Conservation (phyloP, 192 early-diverging fungal species). For the Thamnidium elegans region DNA sequence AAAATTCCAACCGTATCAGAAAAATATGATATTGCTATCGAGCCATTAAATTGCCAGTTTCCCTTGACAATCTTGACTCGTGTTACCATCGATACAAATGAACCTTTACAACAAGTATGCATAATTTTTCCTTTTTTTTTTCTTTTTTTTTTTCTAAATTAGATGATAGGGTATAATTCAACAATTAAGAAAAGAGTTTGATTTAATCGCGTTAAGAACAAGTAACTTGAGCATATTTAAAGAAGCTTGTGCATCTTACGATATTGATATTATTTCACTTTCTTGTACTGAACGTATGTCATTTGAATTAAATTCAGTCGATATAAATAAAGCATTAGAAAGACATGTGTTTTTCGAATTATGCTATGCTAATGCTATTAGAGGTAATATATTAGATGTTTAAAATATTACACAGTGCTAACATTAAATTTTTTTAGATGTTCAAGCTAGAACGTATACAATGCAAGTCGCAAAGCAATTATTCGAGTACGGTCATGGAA, state of each 20-base stretch:
- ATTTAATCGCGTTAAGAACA: slow-evolving; percentile 5
- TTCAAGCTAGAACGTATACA: slow-evolving; percentile 1
- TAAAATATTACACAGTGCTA: too few relatives aligned
- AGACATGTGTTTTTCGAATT: slow-evolving; percentile 11
- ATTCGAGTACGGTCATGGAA: slow-evolving; percentile 1
- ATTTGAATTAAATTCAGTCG: slow-evolving; percentile 3
- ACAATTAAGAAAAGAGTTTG: background rate
- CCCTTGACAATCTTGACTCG: slow-evolving; percentile 2
- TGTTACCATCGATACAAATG: slow-evolving; percentile 5
- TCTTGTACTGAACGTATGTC: background rate
- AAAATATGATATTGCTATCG: slow-evolving; percentile 1
- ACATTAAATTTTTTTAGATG: background rate
- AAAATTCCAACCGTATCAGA: background rate
- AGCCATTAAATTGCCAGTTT: background rate
- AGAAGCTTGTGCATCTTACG: background rate
- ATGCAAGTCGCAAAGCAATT: slow-evolving; percentile 10
- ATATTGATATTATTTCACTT: slow-evolving; percentile 13
- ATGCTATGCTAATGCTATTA: slow-evolving; percentile 12
- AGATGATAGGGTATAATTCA: too few relatives aligned
- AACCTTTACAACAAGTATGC: background rate
- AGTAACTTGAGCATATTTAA: background rate
- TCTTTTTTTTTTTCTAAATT: background rate
- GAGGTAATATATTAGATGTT: background rate
- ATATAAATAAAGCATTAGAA: background rate
- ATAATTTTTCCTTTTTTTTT: background rate